Percentiles rank a stretch among this genome's conserved stretches.
Evolutionary conservation across 139 green algal species (phyloP).

Genomic region (Volvox reticuliferus): DNA sequence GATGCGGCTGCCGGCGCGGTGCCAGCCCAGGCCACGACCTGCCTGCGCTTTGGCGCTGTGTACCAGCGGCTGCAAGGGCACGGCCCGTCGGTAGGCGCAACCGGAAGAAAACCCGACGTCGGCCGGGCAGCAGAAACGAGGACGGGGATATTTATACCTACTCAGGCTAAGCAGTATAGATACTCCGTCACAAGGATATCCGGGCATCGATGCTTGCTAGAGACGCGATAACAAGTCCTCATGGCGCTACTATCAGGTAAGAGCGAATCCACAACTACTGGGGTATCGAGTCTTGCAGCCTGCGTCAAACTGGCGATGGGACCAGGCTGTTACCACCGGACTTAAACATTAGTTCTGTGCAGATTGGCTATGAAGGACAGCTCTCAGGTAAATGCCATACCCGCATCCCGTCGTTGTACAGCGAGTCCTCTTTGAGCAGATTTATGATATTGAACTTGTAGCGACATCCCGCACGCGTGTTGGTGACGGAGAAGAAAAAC

Average conservation of each 20-base stretch:
- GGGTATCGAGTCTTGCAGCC: too few species aligned
- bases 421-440: constrained; percentile 73
- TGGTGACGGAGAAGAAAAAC: constrained; percentile 77
- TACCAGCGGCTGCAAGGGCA: constrained; percentile 51
- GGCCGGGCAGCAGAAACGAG: neutral
- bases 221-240: too few species aligned
- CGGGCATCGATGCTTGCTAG: too few species aligned
- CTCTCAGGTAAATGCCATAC: neutral
- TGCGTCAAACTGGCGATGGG: too few species aligned
- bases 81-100: too few species aligned
- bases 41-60: constrained; percentile 46
- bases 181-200: too few species aligned
- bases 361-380: too few species aligned
- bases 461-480: constrained; percentile 53
- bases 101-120: neutral
- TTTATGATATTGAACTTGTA: constrained; percentile 88
- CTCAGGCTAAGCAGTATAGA: too few species aligned
- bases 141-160: neutral
- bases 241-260: too few species aligned
- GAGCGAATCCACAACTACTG: too few species aligned
- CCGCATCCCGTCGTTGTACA: constrained; percentile 79
- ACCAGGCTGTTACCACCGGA: too few species aligned
- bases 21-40: constrained; percentile 51
- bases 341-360: too few species aligned
- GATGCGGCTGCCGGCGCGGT: constrained; percentile 49